Conservation (phyloP, 2,329 filamentous ascomycete species). For the Fusarium sp. region DNA sequence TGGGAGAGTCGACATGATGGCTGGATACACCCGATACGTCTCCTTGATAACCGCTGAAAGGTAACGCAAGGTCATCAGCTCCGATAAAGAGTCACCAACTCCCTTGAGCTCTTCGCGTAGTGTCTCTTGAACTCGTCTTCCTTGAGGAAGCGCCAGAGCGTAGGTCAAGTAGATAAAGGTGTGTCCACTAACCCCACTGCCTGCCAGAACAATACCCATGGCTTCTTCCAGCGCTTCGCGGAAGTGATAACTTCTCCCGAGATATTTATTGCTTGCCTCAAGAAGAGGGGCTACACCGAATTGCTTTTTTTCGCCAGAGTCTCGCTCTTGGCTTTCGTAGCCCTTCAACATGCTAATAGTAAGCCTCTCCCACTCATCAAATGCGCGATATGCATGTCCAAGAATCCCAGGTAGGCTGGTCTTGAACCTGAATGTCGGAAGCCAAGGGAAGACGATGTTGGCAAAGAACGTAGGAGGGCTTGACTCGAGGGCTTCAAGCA, state of each 20-base stretch:
- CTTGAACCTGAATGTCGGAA: not conserved
- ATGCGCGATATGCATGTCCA: not conserved
- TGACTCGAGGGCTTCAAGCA: not conserved
- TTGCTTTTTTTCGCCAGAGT: not conserved
- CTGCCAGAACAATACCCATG: not conserved
- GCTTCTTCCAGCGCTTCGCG: not conserved
- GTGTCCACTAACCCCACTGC: not conserved
- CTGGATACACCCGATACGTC: not conserved
- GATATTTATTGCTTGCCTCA: not conserved
- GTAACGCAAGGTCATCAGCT: not conserved
- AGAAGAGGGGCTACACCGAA: not conserved
- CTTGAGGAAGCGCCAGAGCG: not conserved
- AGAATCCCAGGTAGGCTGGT: not conserved
- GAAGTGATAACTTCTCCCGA: not conserved
- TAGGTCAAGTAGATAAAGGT: not conserved
- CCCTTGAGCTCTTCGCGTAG: not conserved
- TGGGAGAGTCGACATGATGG: not conserved
- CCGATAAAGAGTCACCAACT: not conserved
- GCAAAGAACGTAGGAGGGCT: not conserved
- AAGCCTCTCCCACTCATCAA: not conserved
- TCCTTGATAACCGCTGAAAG: not conserved
- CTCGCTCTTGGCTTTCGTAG: not conserved
- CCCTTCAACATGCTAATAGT: not conserved
- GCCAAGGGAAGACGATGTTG: not conserved
- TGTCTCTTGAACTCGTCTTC: not conserved